Base-by-base conservation (phyloP, 2,329 filamentous ascomycete species). In the Trichoderma cornu-damae region DNA sequence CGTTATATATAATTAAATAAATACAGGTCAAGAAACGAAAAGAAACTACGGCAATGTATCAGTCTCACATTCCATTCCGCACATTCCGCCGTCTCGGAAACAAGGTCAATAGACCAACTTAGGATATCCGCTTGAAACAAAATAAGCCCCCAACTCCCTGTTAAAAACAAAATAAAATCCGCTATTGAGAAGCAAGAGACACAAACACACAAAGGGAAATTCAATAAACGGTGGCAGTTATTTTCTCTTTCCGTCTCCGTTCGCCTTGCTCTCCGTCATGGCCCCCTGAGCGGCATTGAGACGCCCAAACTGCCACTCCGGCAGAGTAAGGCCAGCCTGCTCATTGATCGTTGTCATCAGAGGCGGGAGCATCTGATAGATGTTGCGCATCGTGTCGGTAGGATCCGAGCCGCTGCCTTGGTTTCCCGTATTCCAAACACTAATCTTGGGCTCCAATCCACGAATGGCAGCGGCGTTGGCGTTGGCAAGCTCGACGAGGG, bases 371-470 rank as follows among this genome's bases (percentile, higher is more conserved):
- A 85, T 88, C 77, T 94, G 90, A 75, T 94, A 92, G 35, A 95
- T 80, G 64, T 93, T 92, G 62, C 89, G 79, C 73, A 94, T 86
- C 1, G 69, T 64, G 37, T 72, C 68, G 3, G 87, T 80, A 59
- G 89, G 85, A 56, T 81, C 75, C 40, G 72, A 69, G 24, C 71
- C 73, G 40, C 68, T 74, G n/a, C 72, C 75, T 18, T 69, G 67
- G 14, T 68, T 68, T 3, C 70, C 77, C 7, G 90, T 95, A 69
- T 90, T 94, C 90, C 90, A 96, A 24, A 93, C 85, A 61, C 86
- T 91, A 75, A 95, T 94, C 85, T 95, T 95, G 62, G 90, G 90
- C 70, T 91, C 82, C 63, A 95, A 74, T 24, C 90, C 90, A 51
- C 83, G 79, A 68, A 95, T 83, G 30, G 89, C 90, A 30, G 79